Evolutionary conservation across 2,329 filamentous ascomycete species (phyloP).

Genomic region (Cryphonectria parasitica): DNA sequence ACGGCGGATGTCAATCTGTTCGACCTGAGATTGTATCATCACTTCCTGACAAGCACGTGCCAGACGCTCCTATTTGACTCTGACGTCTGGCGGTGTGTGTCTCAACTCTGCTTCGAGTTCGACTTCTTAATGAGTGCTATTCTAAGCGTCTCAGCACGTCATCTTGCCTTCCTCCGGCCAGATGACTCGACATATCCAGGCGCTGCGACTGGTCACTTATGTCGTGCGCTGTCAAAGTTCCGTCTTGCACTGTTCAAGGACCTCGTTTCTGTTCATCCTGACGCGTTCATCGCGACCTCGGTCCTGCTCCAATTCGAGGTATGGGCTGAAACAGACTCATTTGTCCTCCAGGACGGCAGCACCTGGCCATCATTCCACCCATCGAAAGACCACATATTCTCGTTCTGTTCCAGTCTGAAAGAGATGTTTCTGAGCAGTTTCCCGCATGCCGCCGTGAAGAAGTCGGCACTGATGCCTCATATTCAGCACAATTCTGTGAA

Average conservation of each 20-base stretch:
- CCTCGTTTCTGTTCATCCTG: slow-evolving; percentile 28
- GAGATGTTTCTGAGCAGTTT: slow-evolving; percentile 32
- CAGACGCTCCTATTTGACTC: slow-evolving; percentile 30
- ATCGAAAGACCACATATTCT: slow-evolving; percentile 32
- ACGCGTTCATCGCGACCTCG: slow-evolving; percentile 34
- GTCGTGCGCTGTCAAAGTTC: slow-evolving; percentile 30
- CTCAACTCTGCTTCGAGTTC: slow-evolving; percentile 33
- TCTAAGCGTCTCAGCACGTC: slow-evolving; percentile 33
- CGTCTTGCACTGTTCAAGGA: slow-evolving; percentile 25
- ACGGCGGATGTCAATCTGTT: slow-evolving; percentile 26
- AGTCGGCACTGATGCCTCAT: slow-evolving; percentile 20
- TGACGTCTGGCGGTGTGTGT: slow-evolving; percentile 29
- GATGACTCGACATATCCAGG: slow-evolving; percentile 21
- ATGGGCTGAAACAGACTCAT: slow-evolving; percentile 32
- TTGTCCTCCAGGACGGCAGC: neutral
- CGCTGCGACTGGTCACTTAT: slow-evolving; percentile 29
- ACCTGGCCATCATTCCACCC: slow-evolving; percentile 7
- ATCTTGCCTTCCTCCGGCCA: slow-evolving; percentile 31
- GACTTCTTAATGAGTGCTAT: slow-evolving; percentile 33
- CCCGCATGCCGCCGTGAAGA: slow-evolving; percentile 16
- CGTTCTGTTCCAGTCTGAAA: slow-evolving; percentile 33
- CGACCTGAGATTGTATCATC: slow-evolving; percentile 33
- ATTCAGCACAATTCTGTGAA: slow-evolving; percentile 12
- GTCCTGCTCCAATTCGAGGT: slow-evolving; percentile 33
- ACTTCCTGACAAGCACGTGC: slow-evolving; percentile 32